Evolutionary conservation across 2,329 filamentous ascomycete species (phyloP).

Genomic region (Coleophoma cylindrospora): DNA sequence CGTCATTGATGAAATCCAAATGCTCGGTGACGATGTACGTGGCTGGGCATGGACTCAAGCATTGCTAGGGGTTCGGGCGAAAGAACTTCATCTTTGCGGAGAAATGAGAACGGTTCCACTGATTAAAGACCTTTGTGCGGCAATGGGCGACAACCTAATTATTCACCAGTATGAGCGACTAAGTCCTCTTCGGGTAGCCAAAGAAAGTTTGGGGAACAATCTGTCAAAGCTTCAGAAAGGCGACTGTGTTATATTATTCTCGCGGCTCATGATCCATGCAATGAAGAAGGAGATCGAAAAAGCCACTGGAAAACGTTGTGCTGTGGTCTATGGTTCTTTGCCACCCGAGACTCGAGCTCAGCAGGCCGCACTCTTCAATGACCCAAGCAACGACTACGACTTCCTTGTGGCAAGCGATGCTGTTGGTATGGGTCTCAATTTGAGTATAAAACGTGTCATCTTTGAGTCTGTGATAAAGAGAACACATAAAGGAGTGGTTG

Average conservation of each 20-base stretch:
- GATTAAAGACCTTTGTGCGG: constrained; percentile 70
- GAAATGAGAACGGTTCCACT: constrained; percentile 79
- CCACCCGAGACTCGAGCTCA: constrained; percentile 90
- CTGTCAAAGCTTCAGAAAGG: constrained; percentile 73
- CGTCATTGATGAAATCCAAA: constrained; percentile 98
- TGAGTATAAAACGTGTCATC: constrained; percentile 86
- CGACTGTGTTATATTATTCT: constrained; percentile 87
- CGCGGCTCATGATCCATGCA: constrained; percentile 73
- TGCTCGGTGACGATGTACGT: constrained; percentile 76
- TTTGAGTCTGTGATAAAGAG: constrained; percentile 77
- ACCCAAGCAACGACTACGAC: constrained; percentile 93
- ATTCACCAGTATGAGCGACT: constrained; percentile 82
- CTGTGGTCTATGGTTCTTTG: constrained; percentile 87
- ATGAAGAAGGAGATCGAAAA: constrained; percentile 75
- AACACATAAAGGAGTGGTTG: constrained; percentile 51
- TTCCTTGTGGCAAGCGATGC: constrained; percentile 91
- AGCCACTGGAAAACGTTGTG: constrained; percentile 72
- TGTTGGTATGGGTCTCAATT: constrained; percentile 94
- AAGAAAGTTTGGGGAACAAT: constrained; percentile 55
- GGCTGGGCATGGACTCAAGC: constrained; percentile 96
- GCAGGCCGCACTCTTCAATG: constrained; percentile 91
- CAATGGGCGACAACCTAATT: constrained; percentile 75
- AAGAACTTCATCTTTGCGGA: constrained; percentile 89
- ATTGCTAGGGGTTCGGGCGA: constrained; percentile 78
- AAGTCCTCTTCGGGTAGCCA: constrained; percentile 67